Conservation (phyloP, 2,329 filamentous ascomycete species). For the Epichloe typhina region DNA sequence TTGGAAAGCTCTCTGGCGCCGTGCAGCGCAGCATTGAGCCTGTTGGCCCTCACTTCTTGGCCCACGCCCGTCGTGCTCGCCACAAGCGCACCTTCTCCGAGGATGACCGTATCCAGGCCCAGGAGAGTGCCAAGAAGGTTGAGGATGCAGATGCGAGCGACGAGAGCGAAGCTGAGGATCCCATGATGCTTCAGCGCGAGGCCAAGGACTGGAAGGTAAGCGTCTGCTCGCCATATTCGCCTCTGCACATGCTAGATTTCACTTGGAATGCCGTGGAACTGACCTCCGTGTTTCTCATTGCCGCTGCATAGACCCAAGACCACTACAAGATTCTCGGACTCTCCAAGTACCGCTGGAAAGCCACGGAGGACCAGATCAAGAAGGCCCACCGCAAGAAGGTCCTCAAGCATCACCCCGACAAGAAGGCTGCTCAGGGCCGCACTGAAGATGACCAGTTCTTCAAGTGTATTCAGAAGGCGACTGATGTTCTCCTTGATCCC, state of each 20-base stretch:
- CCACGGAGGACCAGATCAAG: constrained; percentile 97
- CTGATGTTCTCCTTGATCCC: constrained; percentile 84
- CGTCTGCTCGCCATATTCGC: not conserved
- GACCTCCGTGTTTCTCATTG: not conserved
- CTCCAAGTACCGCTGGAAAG: constrained; percentile 81
- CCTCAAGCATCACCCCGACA: constrained; percentile 95
- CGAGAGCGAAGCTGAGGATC: constrained; percentile 87
- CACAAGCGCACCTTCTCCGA: constrained; percentile 98
- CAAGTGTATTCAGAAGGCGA: constrained; percentile 99
- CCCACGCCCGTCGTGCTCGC: constrained; percentile 86
- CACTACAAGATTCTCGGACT: constrained; percentile 95
- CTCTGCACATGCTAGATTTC: no score
- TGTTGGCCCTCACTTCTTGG: constrained; percentile 93
- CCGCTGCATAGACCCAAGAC: constrained; percentile 58
- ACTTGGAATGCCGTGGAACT: not conserved
- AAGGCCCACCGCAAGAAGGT: constrained; percentile 99
- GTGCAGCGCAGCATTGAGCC: constrained; percentile 86
- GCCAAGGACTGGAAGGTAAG: constrained; percentile 98
- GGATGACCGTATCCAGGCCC: constrained; percentile 93
- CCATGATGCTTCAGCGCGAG: constrained; percentile 79
- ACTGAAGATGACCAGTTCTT: constrained; percentile 96
- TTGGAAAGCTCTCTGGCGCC: constrained; percentile 63
- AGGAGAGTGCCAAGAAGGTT: constrained; percentile 88
- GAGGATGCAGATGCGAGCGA: constrained; percentile 85
- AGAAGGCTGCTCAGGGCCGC: constrained; percentile 83